Base-by-base conservation (phyloP, 140 eudicot genomes). In the Oenanthe javanica region DNA sequence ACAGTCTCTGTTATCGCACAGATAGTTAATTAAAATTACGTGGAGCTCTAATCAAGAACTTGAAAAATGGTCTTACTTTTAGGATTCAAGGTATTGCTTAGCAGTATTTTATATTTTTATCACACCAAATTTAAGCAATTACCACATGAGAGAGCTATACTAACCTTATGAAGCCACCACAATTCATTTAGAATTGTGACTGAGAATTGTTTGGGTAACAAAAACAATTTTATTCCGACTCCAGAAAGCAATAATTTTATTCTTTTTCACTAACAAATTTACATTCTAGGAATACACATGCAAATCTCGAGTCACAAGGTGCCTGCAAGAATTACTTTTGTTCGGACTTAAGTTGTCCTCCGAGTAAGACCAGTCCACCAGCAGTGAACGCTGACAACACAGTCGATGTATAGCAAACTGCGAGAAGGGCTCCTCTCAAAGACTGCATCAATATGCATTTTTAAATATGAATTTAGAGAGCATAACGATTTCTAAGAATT, bases 371-470 rank as follows among this genome's bases (percentile, higher is more conserved):
- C 63, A 94, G 90, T 81, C 97, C 97, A 2, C 86, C 25, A 61
- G 91, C 75, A 9, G 98, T 83, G 45, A 90, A 86, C 42, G 81
- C 94, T 7, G 96, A 94, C 86, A 94, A 77, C 82, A 89, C 43
- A 12, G 98, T 85, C 9, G 96, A 94, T 71, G 89, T 79, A 63
- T 94, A 94, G 85, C 80, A 90, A 4, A 80, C 18, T 74, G 86
- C 90, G 31, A 94, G 89, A 61, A 92, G 81, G 42, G 92, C 82
- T 87, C 90, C 94, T 47, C 98, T 87, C 81, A 94, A 82, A 18
- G 98, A 94, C 98, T 92, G 90, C 89, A 89, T 84, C 81, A 46
- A 31, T 7, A 66, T 8, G n/a, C 45, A 66, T 27, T 9, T 40
- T 23, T 48, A 50, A 67, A 12, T 6, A 61, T 64, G 18, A 19